Conservation (phyloP, 768 basidiomycete species). For the Pleurotus citrinopileatus region DNA sequence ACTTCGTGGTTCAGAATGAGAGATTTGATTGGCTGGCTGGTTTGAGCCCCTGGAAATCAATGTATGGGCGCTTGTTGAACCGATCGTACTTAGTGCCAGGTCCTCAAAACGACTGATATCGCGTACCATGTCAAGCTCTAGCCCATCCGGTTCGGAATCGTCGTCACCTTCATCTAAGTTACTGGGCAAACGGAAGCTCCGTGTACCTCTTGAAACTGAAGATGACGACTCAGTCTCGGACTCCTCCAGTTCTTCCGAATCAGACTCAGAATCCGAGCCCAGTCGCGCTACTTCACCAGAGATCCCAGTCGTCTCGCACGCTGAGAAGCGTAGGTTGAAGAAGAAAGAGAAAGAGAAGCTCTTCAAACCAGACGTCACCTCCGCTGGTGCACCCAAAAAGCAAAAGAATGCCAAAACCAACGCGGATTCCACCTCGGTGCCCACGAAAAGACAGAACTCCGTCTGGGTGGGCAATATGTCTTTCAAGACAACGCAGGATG, state of each 20-base stretch:
- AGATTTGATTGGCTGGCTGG: too few relatives aligned
- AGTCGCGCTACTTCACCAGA: constrained; percentile 23
- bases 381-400: constrained; percentile 48
- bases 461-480: constrained; percentile 96
- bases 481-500: constrained; percentile 80
- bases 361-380: too few relatives aligned
- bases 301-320: constrained; percentile 66
- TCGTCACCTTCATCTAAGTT: neutral
- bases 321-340: constrained; percentile 65
- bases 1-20: too few relatives aligned
- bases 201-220: neutral
- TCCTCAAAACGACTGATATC: neutral
- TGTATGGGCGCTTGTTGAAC: constrained; percentile 1
- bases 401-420: constrained; percentile 32
- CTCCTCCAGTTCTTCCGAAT: constrained; percentile 18
- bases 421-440: constrained; percentile 22
- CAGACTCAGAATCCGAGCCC: constrained; percentile 13
- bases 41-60: neutral
- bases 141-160: neutral
- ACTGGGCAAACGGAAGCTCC: neutral
- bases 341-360: constrained; percentile 32
- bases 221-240: neutral
- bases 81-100: neutral
- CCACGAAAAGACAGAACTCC: constrained; percentile 71
- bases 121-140: constrained; percentile 6